Conservation (phyloP, 2,329 filamentous ascomycete genomes). For the Aspergillus versicolor region DNA sequence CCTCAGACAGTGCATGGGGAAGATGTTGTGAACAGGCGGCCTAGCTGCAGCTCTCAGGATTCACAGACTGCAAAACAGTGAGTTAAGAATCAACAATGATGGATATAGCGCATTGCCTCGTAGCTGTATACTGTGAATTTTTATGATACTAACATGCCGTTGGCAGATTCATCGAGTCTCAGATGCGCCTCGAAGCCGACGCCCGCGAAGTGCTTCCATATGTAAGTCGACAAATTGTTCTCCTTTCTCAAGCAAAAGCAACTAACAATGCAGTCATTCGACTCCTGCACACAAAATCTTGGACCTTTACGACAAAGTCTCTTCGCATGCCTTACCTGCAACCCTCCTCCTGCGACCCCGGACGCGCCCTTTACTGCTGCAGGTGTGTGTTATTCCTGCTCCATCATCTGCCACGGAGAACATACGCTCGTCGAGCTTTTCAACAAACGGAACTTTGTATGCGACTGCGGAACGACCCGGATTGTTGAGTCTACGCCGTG, state of each 20-base stretch:
- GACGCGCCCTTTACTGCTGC: slow-evolving; percentile 68
- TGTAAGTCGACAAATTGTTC: slow-evolving; percentile 50
- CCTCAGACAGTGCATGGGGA: slow-evolving; percentile 14
- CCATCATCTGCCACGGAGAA: slow-evolving; percentile 93
- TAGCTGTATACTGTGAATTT: neutral
- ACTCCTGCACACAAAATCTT: slow-evolving; percentile 86
- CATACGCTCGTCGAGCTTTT: slow-evolving; percentile 95
- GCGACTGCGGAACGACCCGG: slow-evolving; percentile 90
- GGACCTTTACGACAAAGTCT: slow-evolving; percentile 83
- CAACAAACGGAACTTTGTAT: slow-evolving; percentile 90
- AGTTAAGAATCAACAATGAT: slow-evolving; percentile 6
- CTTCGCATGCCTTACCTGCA: slow-evolving; percentile 93
- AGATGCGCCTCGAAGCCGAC: slow-evolving; percentile 89
- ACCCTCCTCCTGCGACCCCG: slow-evolving; percentile 67
- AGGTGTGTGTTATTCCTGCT: slow-evolving; percentile 94
- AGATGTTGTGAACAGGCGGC: slow-evolving; percentile 27
- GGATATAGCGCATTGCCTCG: neutral
- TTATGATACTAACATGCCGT: neutral
- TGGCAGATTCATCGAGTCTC: slow-evolving; percentile 78
- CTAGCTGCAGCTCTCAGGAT: slow-evolving; percentile 51
- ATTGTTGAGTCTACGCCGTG: slow-evolving; percentile 71
- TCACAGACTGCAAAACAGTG: slow-evolving; percentile 75
- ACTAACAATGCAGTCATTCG: slow-evolving; percentile 68
- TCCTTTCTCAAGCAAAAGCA: neutral
- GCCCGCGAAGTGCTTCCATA: slow-evolving; percentile 94